Conservation (phyloP, 1,139 yeast species). For the Suhomyces atakaporum region DNA sequence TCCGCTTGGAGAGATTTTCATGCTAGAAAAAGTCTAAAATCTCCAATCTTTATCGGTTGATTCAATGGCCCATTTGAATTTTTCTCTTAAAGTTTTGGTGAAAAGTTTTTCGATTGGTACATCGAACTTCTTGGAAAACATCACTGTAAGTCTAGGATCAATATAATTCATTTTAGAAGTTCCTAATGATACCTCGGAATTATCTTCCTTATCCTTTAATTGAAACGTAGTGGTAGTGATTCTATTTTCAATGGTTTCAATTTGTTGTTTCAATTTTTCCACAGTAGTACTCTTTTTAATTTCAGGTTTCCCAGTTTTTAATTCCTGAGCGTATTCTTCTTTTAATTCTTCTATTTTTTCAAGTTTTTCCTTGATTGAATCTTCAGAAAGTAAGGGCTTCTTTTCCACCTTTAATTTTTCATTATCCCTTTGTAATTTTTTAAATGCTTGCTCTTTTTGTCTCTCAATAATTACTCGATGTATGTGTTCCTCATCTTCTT, state of each 20-base stretch:
- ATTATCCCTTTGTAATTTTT: constrained; percentile 73
- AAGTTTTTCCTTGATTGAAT: constrained; percentile 60
- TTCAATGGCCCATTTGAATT: constrained; percentile 95
- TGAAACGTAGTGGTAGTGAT: constrained; percentile 70
- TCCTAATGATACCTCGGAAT: constrained; percentile 89
- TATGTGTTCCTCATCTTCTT: constrained; percentile 62
- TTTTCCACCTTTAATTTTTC: constrained; percentile 67
- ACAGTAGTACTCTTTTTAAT: constrained; percentile 55
- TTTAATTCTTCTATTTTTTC: constrained; percentile 58
- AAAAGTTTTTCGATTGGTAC: constrained; percentile 94
- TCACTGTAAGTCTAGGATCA: constrained; percentile 89
- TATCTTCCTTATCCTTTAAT: constrained; percentile 89
- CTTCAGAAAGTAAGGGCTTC: constrained; percentile 53
- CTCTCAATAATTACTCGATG: constrained; percentile 58
- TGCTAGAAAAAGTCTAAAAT: constrained; percentile 55
- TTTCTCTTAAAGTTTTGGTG: constrained; percentile 87
- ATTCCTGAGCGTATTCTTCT: constrained; percentile 58
- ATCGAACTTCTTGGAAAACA: constrained; percentile 80
- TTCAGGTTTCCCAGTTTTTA: constrained; percentile 61
- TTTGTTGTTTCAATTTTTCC: constrained; percentile 74
- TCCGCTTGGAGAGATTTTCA: background rate
- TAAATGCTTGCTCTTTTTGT: constrained; percentile 62
- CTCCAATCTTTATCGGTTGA: constrained; percentile 88
- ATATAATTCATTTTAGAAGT: constrained; percentile 94
- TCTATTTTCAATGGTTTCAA: constrained; percentile 71